phyloP scores from a whole-genome alignment of 192 early-diverging fungal species.

The Backusella mclennaniae region DNA sequence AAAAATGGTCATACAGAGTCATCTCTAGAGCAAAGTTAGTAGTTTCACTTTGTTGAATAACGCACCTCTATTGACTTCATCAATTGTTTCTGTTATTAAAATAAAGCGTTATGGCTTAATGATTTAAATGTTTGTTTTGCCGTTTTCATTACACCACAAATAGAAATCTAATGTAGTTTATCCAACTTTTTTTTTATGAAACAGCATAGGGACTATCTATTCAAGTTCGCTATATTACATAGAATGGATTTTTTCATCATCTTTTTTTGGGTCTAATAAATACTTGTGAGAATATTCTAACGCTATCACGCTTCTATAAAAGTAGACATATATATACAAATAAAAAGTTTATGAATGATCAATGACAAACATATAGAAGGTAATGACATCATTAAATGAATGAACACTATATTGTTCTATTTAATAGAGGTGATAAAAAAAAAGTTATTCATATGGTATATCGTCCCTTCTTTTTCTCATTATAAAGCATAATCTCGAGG shows the following conservation, averaged over 20 bases:
- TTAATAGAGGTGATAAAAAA: neutral
- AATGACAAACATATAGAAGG: neutral
- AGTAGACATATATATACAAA: neutral
- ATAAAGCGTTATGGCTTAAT: neutral
- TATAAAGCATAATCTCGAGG: constrained; percentile 1
- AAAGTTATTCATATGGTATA: neutral
- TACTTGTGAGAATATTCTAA: neutral
- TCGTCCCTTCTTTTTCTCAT: neutral
- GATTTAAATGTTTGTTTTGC: neutral
- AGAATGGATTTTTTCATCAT: neutral
- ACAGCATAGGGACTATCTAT: neutral
- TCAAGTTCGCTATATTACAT: neutral
- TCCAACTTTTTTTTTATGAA: neutral
- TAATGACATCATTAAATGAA: neutral
- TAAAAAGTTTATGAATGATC: neutral
- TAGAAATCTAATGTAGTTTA: neutral
- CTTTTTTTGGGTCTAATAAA: neutral
- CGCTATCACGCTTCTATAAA: neutral
- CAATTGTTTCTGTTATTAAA: neutral
- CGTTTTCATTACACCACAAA: neutral
- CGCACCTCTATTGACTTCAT: neutral
- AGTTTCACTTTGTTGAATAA: neutral
- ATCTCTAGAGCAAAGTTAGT: neutral
- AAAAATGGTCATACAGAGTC: neutral
- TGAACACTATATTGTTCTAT: neutral